Evolutionary conservation across 176 grass and related monocot genomes (phyloP).

Genomic region (Eremochloa ophiuroides): DNA sequence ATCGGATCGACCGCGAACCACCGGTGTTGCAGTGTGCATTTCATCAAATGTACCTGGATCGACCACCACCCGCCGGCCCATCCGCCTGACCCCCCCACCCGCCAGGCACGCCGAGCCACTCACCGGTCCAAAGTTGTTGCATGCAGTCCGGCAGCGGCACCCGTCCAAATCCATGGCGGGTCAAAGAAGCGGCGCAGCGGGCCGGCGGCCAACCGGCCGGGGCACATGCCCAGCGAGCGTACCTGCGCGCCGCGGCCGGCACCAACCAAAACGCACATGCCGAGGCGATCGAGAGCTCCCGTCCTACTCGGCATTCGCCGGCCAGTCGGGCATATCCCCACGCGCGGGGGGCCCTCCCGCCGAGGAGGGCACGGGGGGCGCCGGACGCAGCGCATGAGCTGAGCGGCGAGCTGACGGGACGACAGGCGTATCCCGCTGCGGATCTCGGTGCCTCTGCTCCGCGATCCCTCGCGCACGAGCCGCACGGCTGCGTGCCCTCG

Average conservation of each 20-base stretch:
- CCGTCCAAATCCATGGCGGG: not conserved
- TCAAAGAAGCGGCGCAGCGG: constrained; percentile 11
- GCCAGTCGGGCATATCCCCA: not conserved
- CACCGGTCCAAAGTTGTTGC: constrained; percentile 16
- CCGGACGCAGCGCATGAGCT: not conserved
- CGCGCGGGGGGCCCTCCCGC: not conserved
- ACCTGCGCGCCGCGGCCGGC: constrained; percentile 11
- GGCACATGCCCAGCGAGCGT: constrained; percentile 1
- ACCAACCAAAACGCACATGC: constrained; percentile 18
- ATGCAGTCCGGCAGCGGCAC: not conserved
- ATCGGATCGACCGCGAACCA: constrained; percentile 9
- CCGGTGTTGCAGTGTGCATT: not conserved
- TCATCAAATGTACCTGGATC: not conserved
- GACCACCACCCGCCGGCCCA: constrained; percentile 3
- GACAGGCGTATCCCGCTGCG: constrained; percentile 34
- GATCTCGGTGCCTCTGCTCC: constrained; percentile 1
- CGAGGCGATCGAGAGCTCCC: not conserved
- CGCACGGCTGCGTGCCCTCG: not conserved
- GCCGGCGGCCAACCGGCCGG: constrained; percentile 2
- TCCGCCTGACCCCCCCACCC: not conserved
- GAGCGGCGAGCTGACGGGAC: not conserved
- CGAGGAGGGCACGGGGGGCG: too few relatives aligned
- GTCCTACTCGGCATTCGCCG: not conserved
- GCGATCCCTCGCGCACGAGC: constrained; percentile 11
- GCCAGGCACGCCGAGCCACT: not conserved